Evolutionary conservation across 371 early-diverging fungal species (phyloP), one percentile per base, ranked within the genome.

Genomic region (Dichotomocladium elegans): DNA sequence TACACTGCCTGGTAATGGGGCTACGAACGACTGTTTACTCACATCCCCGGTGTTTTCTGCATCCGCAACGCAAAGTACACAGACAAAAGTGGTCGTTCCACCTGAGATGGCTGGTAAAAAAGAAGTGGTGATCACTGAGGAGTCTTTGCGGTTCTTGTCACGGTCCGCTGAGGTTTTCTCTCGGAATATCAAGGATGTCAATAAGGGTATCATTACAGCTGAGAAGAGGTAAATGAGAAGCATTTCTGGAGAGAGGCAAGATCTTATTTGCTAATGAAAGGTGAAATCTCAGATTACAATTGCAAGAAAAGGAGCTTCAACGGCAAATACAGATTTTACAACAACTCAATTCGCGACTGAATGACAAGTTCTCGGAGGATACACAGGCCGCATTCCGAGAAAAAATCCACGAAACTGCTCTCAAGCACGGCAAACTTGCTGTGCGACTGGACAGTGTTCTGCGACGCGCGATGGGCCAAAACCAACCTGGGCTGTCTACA

Each of bases 91-190:
- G 25, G 63, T 70, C 2, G 47, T 74, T 19, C 74, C 74, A 3
- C 29, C 58, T 4, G 51, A 56, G 17, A 43, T 63, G 49, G 53
- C 53, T 27, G 70, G 70, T 24, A 60, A 64, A 12, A 71, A 77
- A 41, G 62, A 66, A 42, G 40, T 77, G 14, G 64, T 70, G 3
- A 63, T 77, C 42, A 74, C 57, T 17, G 70, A 74, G 34, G 70
- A 73, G 26, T 63, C 74, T 4, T 52, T 74, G 9, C 50, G 57
- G 14, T 77, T 74, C 59, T 53, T 77, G 27, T 33, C 51, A 7
- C 56, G 58, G 26, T 42, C 62, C 2, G 40, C 74, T 14, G 64
- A 66, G 25, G 55, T 58, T 15, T 43, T 72, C 24, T 60, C 57
- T 27, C 46, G 48, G n/a, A 66, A 62, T 28, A 61, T 61, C 26